A percentile compares a stretch with the other conserved stretches of the same genome.
Conservation (phyloP, 2,329 filamentous ascomycete species). For the Penicillium sp. region DNA sequence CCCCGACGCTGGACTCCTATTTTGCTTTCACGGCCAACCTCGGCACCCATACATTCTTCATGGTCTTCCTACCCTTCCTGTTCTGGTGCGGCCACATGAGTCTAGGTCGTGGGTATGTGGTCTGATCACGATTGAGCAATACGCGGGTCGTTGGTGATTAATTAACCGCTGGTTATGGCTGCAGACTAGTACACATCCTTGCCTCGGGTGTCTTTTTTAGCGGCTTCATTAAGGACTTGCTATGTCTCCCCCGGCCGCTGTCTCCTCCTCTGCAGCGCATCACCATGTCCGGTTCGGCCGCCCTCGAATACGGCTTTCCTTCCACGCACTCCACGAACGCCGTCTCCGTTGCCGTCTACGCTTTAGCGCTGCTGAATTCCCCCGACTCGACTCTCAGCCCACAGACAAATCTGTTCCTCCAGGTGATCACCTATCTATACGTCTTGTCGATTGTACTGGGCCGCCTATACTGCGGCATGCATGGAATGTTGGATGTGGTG, state of each 20-base stretch:
- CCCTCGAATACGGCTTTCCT: constrained; percentile 94
- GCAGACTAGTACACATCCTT: constrained; percentile 64
- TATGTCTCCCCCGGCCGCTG: constrained; percentile 85
- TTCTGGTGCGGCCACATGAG: constrained; percentile 93
- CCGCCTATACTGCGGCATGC: constrained; percentile 96
- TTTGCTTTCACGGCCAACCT: constrained; percentile 96
- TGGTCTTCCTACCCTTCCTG: constrained; percentile 87
- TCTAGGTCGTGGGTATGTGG: constrained; percentile 77
- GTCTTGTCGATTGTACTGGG: constrained; percentile 85
- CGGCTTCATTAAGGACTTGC: constrained; percentile 89
- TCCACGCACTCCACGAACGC: constrained; percentile 97
- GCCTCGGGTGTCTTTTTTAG: constrained; percentile 80
- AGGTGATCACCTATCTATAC: constrained; percentile 75
- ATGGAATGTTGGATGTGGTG: constrained; percentile 89
- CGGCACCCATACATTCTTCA: constrained; percentile 98
- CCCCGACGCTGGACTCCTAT: constrained; percentile 86
- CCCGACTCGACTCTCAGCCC: constrained; percentile 62
- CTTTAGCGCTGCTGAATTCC: constrained; percentile 66
- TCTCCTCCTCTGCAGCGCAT: constrained; percentile 91
- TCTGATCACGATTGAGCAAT: constrained; percentile 1
- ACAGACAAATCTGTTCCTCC: constrained; percentile 60
- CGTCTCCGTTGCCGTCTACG: constrained; percentile 87
- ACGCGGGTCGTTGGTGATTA: background rate
- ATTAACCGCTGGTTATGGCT: constrained; percentile 19
- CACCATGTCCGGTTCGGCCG: constrained; percentile 94